Evolutionary conservation across 768 basidiomycete genomes (phyloP), one percentile per base, ranked within the genome.

Genomic region (Thelephora ganbajun): DNA sequence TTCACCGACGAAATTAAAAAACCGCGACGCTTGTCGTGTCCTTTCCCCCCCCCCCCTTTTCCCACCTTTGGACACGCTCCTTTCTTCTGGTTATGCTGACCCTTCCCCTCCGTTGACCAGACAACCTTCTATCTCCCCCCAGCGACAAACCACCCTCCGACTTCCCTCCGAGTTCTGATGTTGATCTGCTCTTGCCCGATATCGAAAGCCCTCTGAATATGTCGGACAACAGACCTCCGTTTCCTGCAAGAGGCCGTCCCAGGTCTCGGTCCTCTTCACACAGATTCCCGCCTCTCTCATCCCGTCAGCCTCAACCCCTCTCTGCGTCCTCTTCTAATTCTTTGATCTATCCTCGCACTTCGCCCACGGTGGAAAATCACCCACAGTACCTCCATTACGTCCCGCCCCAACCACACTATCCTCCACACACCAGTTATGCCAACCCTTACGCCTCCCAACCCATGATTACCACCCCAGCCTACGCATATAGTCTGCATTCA

Each of bases 151-250:
- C 42, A 16, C 37, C 23, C 33, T 22, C 18, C 39, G 13, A 26
- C 37, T 16, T 9, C 37, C 39, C 34, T 23, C 7, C 33, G 26
- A 14, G 16, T 11, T 34, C 47, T 51, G 50, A 56, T 57, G n/a
- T n/a, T n/a, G 54, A 55, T 34, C 42, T 48, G 16, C 46, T 44
- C 37, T 44, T 53, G 47, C 50, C 53, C 47, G 43, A 45, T 46
- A 23, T 35, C 19, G 30, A 44, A 34, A 4, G 19, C 18, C 47
- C 42, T 39, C 49, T 51, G 51, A 60, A 45, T 43, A 60, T 60
- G 59, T 49, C 57, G 34, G 56, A 55, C 53, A 54, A 18, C 52
- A 50, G 35, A 44, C 56, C 39, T 54, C 51, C 42, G 46, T 54
- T 35, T 48, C 53, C 19, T 55, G 57, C 23, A 49, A 49, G n/a